Evolutionary conservation across 768 basidiomycete species (phyloP), one percentile per base, ranked within the genome.

Genomic region (Imleria badia): DNA sequence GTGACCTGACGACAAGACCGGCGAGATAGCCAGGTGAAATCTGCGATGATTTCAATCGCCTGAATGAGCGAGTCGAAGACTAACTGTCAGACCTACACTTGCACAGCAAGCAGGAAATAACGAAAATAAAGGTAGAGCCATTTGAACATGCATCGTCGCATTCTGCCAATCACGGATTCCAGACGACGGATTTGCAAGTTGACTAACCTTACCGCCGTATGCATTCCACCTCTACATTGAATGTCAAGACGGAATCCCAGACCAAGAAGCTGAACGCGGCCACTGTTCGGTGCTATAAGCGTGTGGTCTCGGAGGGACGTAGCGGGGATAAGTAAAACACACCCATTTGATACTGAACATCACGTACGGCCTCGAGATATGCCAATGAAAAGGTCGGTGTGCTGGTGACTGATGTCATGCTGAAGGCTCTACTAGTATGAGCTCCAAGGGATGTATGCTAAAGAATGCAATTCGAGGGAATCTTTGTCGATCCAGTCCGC

Each of bases 201-300:
- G 17, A 1, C 34, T 17, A 20, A 23, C 11, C 42, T 58, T 51
- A 75, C 73, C 57, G 59, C 71, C 73, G 74, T 20, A 73, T 43
- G 22, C 64, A 59, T 35, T 65, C 65, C 1, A 64, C 55, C 43
- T 71, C 73, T 14, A 54, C 61, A 23, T 53, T 59, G 23, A 66
- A 56, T 5, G 62, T 66, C 40, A 66, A 48, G 5, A 71, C 17
- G 15, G 60, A 48, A 29, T 74, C 73, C 53, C 65, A 72, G 9
- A 68, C 53, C 44, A 64, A 45, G 23, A 74, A 54, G 8, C 52
- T 46, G 36, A 67, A 42, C 3, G 66, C 63, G 1, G 71, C 66
- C 26, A 67, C 74, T 63, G n/a, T 53, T 45, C 1, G 17, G 2
- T 6, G 19, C 15, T 15, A 30, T 56, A 29, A 62, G 33, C 20